Conservation (phyloP, 164 flowering plant species). For the Sedum album region DNA sequence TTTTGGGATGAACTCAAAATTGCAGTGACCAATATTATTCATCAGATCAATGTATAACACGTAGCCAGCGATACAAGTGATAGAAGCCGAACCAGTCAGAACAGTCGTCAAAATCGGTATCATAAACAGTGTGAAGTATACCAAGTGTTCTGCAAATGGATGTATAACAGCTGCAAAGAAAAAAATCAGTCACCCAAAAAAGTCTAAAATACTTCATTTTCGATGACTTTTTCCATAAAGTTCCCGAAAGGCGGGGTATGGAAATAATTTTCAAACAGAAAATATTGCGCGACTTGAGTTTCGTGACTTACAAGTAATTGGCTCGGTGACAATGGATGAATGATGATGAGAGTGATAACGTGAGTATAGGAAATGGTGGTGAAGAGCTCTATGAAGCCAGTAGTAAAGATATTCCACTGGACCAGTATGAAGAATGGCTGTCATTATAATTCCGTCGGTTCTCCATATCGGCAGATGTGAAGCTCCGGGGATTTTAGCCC, state of each 20-base stretch:
- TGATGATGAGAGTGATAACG: slow-evolving; percentile 42
- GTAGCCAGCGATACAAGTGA: slow-evolving; percentile 16
- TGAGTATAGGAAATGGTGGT: slow-evolving; percentile 35
- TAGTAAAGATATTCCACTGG: slow-evolving; percentile 35
- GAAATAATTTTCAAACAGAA: too few relatives aligned
- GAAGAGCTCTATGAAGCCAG: slow-evolving; percentile 40
- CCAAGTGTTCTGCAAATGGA: slow-evolving; percentile 31
- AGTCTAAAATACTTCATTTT: too few relatives aligned
- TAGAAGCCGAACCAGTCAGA: slow-evolving; percentile 10
- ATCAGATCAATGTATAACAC: slow-evolving; percentile 17
- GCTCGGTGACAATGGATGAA: slow-evolving; percentile 36
- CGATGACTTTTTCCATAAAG: background rate
- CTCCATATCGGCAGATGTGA: slow-evolving; percentile 20
- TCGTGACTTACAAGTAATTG: slow-evolving; percentile 25
- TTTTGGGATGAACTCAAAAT: slow-evolving; percentile 26
- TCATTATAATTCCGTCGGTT: slow-evolving; percentile 21
- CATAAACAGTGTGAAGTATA: slow-evolving; percentile 19
- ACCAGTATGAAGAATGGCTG: slow-evolving; percentile 20
- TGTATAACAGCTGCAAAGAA: slow-evolving; percentile 11
- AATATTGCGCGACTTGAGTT: background rate
- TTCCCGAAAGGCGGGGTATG: too few relatives aligned
- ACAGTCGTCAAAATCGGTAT: slow-evolving; percentile 16
- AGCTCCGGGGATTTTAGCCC: background rate
- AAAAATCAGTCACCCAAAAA: background rate
- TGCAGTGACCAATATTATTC: slow-evolving; percentile 39